phyloP scores from a whole-genome alignment of 148 eudicot genomes.

The Talinum fruticosum region DNA sequence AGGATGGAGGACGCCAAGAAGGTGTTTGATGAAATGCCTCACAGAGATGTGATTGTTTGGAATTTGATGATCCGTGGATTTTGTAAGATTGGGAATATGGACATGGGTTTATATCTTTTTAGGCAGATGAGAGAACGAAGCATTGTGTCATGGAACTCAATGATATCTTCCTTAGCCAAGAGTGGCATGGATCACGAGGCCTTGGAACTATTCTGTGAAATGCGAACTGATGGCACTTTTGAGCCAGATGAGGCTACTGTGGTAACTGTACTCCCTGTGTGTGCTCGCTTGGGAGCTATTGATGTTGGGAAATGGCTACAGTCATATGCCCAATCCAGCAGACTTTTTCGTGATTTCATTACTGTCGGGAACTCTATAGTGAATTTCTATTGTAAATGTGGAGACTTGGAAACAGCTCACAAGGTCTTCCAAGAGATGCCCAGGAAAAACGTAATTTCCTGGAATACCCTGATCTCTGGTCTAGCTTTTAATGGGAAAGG shows the following conservation, averaged over 20 bases:
- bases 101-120: conserved; percentile 48
- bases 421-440: conserved; percentile 51
- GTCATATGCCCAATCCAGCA: conserved; percentile 43
- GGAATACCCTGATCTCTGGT: conserved; percentile 65
- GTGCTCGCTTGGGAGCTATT: conserved; percentile 51
- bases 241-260: conserved; percentile 67
- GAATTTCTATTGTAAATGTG: conserved; percentile 63
- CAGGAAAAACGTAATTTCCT: conserved; percentile 48
- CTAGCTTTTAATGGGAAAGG: conserved; percentile 56
- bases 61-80: conserved; percentile 70
- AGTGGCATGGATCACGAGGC: conserved; percentile 57
- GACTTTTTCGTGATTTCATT: conserved; percentile 39
- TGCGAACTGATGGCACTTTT: conserved; percentile 38
- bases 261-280: conserved; percentile 48
- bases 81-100: conserved; percentile 49
- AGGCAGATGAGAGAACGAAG: conserved; percentile 58
- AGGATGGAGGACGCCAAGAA: conserved; percentile 48
- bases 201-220: conserved; percentile 48
- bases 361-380: conserved; percentile 59
- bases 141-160: conserved; percentile 65
- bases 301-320: conserved; percentile 44
- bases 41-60: conserved; percentile 61
- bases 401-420: conserved; percentile 47
- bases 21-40: conserved; percentile 74
- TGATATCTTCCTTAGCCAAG: conserved; percentile 53